A percentile compares a stretch with the other conserved stretches of the same genome.
Evolutionary conservation across 2,329 filamentous ascomycete species (phyloP).

Genomic region (Ceratocystis lukuohia): DNA sequence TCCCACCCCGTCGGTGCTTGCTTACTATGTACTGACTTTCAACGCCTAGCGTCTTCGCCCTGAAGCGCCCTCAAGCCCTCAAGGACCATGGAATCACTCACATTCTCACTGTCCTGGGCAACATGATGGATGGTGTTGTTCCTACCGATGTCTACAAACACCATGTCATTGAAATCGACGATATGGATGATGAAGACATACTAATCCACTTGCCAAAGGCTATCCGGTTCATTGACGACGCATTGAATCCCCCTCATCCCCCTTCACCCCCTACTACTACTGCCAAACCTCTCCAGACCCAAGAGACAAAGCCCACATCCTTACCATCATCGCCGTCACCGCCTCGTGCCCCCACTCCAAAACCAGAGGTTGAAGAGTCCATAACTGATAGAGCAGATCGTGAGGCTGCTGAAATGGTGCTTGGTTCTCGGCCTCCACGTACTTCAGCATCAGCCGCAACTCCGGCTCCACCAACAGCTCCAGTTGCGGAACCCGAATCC

Average conservation of each 20-base stretch:
- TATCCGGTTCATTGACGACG: conserved; percentile 72
- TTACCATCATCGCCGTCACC: background rate
- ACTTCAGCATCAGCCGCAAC: conserved; percentile 4
- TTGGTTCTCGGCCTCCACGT: conserved; percentile 8
- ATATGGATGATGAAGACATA: conserved; percentile 79
- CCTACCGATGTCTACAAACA: conserved; percentile 45
- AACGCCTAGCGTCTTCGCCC: conserved; percentile 56
- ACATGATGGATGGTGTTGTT: conserved; percentile 21
- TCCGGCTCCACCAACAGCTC: background rate
- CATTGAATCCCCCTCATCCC: conserved; percentile 32
- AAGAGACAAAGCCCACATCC: background rate
- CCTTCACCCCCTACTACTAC: background rate
- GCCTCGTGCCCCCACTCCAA: background rate
- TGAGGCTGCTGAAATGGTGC: conserved; percentile 12
- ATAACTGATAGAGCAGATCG: conserved; percentile 15
- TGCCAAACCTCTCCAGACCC: background rate
- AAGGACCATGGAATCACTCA: conserved; percentile 69
- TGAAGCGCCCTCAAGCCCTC: conserved; percentile 59
- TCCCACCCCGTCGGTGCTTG: conserved; percentile 17
- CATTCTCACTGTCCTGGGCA: conserved; percentile 66
- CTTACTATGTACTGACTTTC: background rate
- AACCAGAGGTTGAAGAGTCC: conserved; percentile 7
- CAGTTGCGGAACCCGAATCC: background rate
- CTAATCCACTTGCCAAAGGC: conserved; percentile 65
- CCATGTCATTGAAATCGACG: conserved; percentile 72